These are phyloP conservation scores for Thelonectria discophora DNA, from an alignment of 2,329 filamentous ascomycete species.

Conservation along the genomic window DNA sequence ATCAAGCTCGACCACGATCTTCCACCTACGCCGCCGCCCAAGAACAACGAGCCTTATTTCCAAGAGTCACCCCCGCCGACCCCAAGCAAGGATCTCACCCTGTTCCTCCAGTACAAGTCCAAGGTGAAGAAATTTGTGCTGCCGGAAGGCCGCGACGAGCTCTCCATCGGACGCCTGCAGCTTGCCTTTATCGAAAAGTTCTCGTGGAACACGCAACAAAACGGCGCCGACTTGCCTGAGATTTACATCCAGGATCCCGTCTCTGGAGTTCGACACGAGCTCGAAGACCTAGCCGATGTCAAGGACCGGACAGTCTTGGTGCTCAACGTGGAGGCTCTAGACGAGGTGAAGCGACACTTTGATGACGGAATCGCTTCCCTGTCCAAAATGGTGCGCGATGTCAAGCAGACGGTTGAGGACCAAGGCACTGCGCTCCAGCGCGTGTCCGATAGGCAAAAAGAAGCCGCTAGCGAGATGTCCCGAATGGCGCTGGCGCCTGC, in stretches of 20 bases:
- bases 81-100: constrained; percentile 83
- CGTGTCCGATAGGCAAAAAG: constrained; percentile 90
- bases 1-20: constrained; percentile 36
- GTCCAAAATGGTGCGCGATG: constrained; percentile 82
- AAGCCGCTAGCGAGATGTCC: constrained; percentile 87
- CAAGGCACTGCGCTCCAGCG: constrained; percentile 84
- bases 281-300: constrained; percentile 92
- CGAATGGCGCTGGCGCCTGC: constrained; percentile 60
- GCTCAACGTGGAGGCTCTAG: constrained; percentile 88
- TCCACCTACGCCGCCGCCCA: constrained; percentile 53
- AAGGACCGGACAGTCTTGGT: constrained; percentile 96
- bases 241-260: constrained; percentile 98
- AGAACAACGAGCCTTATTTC: constrained; percentile 56
- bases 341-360: constrained; percentile 96
- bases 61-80: constrained; percentile 70
- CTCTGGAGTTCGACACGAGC: constrained; percentile 94
- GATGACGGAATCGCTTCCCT: constrained; percentile 88
- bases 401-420: constrained; percentile 84
- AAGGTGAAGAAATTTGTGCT: constrained; percentile 97
- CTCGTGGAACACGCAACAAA: constrained; percentile 96
- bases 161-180: constrained; percentile 88
- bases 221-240: constrained; percentile 90
- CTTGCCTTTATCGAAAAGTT: constrained; percentile 99
- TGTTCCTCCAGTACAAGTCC: constrained; percentile 96
- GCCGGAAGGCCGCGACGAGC: constrained; percentile 80